Evolutionary conservation across 1,284 basidiomycete species (phyloP).

Genomic region (Polyporus tsugae): DNA sequence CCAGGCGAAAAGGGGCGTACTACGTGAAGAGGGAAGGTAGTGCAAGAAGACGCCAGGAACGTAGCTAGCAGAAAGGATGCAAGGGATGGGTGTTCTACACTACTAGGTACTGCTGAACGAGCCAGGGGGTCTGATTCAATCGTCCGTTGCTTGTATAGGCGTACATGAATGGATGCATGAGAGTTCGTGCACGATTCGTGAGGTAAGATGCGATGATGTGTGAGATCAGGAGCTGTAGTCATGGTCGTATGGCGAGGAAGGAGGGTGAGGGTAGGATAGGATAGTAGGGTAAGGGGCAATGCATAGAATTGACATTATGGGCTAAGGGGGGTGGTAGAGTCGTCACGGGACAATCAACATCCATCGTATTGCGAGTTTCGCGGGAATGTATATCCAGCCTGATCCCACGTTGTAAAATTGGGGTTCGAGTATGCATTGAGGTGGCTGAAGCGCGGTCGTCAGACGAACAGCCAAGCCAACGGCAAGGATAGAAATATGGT

Average conservation of each 20-base stretch:
- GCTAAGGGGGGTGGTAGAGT: background rate
- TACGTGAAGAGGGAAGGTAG: constrained; percentile 7
- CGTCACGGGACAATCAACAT: constrained; percentile 47
- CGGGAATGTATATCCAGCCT: constrained; percentile 75
- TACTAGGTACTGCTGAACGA: constrained; percentile 12
- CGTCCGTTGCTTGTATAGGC: constrained; percentile 31
- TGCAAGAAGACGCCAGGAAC: constrained; percentile 16
- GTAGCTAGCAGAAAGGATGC: constrained; percentile 14
- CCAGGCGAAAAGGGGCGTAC: background rate
- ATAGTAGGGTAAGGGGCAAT: constrained; percentile 12
- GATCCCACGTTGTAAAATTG: constrained; percentile 79
- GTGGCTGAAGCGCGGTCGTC: constrained; percentile 56
- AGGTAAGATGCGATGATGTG: constrained; percentile 25
- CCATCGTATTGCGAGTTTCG: constrained; percentile 62
- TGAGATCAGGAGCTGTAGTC: constrained; percentile 4
- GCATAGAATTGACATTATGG: constrained; percentile 1
- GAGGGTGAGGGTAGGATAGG: background rate
- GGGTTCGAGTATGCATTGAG: constrained; percentile 71
- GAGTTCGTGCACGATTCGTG: constrained; percentile 32
- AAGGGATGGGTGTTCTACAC: constrained; percentile 28
- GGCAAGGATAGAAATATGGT: background rate
- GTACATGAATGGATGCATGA: constrained; percentile 30
- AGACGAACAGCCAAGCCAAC: background rate
- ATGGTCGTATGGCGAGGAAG: background rate
- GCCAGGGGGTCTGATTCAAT: background rate